phyloP scores from a whole-genome alignment of 2,329 filamentous ascomycete genomes.

The Trichoderma polysporum region DNA sequence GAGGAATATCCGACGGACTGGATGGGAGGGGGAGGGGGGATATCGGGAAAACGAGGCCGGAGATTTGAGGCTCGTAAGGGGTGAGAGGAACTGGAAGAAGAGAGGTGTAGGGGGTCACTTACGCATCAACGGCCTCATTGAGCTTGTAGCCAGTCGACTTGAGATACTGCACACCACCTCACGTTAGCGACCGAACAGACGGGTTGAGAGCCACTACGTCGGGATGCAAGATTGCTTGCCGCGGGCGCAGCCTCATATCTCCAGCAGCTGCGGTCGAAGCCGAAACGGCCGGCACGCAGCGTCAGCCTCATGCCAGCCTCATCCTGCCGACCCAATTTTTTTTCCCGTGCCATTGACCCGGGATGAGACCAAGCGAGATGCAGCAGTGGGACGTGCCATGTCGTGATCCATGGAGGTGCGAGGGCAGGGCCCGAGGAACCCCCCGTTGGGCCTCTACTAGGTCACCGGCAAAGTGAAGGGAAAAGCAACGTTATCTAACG shows the following conservation, averaged over 20 bases:
- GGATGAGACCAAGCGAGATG: conserved; percentile 16
- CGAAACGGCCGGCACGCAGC: conserved; percentile 9
- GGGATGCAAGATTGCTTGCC: conserved; percentile 13
- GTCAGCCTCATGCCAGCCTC: conserved; percentile 20
- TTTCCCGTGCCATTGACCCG: conserved; percentile 14
- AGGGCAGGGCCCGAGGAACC: background rate
- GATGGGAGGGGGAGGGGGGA: background rate
- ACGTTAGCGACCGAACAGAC: conserved; percentile 14
- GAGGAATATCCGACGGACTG: conserved; percentile 18
- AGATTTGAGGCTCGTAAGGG: conserved; percentile 4
- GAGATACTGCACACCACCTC: conserved; percentile 41
- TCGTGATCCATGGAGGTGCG: conserved; percentile 5
- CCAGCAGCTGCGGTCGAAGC: conserved; percentile 17
- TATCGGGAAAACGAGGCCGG: conserved; percentile 9
- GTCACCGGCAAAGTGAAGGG: background rate
- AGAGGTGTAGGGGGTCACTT: conserved; percentile 39
- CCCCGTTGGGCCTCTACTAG: conserved; percentile 5
- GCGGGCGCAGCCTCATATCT: background rate
- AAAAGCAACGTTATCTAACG: conserved; percentile 28
- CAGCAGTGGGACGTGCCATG: conserved; percentile 6
- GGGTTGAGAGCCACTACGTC: conserved; percentile 13
- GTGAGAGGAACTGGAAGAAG: conserved; percentile 1
- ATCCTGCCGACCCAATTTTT: conserved; percentile 12
- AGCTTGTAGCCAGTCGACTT: conserved; percentile 51
- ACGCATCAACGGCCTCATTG: conserved; percentile 57